Evolutionary conservation across 495 filamentous ascomycete genomes (phyloP), one percentile per base, ranked within the genome.

Genomic region (Trichoderma erinaceum): DNA sequence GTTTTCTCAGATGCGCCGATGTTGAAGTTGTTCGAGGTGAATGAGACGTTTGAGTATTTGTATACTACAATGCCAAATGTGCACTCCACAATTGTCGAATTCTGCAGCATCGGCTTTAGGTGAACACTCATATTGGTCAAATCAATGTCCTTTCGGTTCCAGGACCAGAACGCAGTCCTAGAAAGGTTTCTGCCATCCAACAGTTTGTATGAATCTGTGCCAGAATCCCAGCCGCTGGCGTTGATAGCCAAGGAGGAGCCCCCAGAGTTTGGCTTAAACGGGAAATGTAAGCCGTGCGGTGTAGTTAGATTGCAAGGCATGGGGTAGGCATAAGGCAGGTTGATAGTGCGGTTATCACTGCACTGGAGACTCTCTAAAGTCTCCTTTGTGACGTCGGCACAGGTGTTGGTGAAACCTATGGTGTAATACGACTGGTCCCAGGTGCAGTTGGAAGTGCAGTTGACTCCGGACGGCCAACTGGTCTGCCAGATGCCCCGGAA

Each of bases 381-480:
- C 50, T 58, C n/a, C 50, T 58, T 21, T 10, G 21, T 23, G 21
- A 58, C 50, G 11, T 58, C 50, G n/a, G 50, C 21, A 25, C 50
- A 58, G 18, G 50, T 58, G 21, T 12, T 58, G 11, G 6, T 58
- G 50, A 58, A 58, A 12, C 50, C 23, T 21, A 58, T 16, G 23
- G 50, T 58, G n/a, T 25, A 4, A 8, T 58, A 58, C 0, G n/a
- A 12, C 23, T 58, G 50, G 50, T 58, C 50, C 50, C 50, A 58
- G 50, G 23, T 58, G n/a, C 50, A 58, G 50, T 58, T 58, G n/a
- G 50, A 58, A 13, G 50, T 23, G 21, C 50, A 58, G 50, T 58
- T 58, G 3, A 58, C 18, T 5, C 16, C 23, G 7, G 50, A 27
- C 7, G 50, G 18, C 50, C 50, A 58, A 58, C 50, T 25, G 13